Conservation (phyloP, 139 green algal genomes). For the Coelastrella sp. region DNA sequence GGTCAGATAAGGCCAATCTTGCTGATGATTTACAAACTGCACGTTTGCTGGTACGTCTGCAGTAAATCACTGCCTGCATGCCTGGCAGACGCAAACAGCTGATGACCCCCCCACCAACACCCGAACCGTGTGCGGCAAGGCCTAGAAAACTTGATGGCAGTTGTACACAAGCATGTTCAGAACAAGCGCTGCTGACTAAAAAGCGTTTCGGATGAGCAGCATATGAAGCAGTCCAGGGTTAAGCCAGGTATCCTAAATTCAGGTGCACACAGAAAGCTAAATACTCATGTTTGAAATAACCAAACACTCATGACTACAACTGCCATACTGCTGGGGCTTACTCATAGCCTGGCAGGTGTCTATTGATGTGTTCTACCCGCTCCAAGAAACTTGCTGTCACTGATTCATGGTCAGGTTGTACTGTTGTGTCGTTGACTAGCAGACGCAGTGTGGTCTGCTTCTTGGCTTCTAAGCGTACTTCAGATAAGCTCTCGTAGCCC, state of each 20-base stretch:
- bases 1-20: too few species aligned
- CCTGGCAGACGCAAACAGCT: neutral
- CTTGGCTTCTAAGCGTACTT: conserved; percentile 35
- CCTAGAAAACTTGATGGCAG: neutral
- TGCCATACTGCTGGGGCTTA: neutral
- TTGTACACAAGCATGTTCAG: too few species aligned
- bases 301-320: neutral
- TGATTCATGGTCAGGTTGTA: conserved; percentile 1
- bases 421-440: conserved; percentile 8
- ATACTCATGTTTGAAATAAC: too few species aligned
- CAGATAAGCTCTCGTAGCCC: conserved; percentile 33
- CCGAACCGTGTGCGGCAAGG: neutral
- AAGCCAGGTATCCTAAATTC: too few species aligned
- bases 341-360: neutral
- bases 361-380: conserved; percentile 1
- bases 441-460: neutral
- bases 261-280: too few species aligned
- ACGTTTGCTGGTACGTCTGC: too few species aligned
- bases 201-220: too few species aligned
- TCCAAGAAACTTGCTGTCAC: neutral
- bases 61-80: neutral
- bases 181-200: too few species aligned
- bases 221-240: too few species aligned
- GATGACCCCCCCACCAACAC: neutral
- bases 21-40: too few species aligned